Evolutionary conservation across 2,329 filamentous ascomycete genomes (phyloP).

Genomic region (Neophaeococcomyces mojaviensis): DNA sequence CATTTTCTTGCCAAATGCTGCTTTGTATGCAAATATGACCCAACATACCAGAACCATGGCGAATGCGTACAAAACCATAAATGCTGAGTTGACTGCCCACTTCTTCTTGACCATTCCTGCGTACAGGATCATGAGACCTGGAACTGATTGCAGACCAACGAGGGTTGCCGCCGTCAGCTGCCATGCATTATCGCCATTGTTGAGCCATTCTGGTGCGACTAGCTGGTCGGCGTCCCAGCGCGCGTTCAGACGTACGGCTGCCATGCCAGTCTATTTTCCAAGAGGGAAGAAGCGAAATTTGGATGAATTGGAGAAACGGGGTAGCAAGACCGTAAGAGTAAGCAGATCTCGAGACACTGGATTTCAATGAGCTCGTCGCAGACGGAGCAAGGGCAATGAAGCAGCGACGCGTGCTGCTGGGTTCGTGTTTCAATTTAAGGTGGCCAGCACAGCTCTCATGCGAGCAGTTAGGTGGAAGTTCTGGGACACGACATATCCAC

Average conservation of each 20-base stretch:
- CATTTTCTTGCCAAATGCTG: slow-evolving; percentile 44
- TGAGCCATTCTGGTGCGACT: slow-evolving; percentile 28
- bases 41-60: slow-evolving; percentile 42
- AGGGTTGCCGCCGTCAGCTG: slow-evolving; percentile 45
- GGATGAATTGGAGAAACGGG: no score
- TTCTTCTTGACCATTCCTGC: slow-evolving; percentile 40
- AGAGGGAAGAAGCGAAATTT: not conserved
- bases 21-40: slow-evolving; percentile 45
- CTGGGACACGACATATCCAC: no score
- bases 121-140: slow-evolving; percentile 44
- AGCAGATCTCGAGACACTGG: no score
- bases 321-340: no score
- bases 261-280: no score
- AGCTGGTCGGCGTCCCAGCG: slow-evolving; percentile 20
- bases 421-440: no score
- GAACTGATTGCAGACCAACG: slow-evolving; percentile 44
- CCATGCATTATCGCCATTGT: slow-evolving; percentile 47
- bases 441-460: no score
- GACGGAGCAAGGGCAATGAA: no score
- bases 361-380: no score
- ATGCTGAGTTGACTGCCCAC: slow-evolving; percentile 44
- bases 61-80: slow-evolving; percentile 48
- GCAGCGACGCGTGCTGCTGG: no score
- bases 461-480: no score
- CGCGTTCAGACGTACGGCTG: no score